These are phyloP conservation scores for Sporothrix brasiliensis DNA, from an alignment of 2,329 filamentous ascomycete genomes.

Conservation along the genomic window DNA sequence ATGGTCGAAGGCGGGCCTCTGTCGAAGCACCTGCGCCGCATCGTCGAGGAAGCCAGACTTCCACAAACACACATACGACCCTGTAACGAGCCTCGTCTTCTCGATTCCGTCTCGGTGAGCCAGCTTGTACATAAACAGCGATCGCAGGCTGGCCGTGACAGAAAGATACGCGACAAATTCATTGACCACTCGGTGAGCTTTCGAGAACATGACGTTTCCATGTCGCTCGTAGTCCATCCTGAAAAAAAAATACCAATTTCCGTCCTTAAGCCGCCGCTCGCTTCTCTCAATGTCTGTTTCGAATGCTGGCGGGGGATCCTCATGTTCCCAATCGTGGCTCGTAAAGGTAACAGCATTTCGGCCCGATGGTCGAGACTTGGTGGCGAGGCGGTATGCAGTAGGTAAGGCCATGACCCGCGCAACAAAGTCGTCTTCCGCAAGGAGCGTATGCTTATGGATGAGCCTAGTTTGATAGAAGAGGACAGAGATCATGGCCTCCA, in stretches of 20 bases:
- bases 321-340: not conserved
- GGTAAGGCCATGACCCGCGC: not conserved
- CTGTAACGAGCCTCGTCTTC: not conserved
- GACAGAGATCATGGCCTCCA: slow-evolving; percentile 2
- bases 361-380: not conserved
- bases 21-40: not conserved
- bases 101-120: not conserved
- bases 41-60: not conserved
- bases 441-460: not conserved
- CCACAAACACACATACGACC: not conserved
- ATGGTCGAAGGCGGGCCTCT: not conserved
- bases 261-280: not conserved
- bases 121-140: not conserved
- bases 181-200: no score
- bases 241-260: not conserved
- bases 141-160: not conserved
- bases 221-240: not conserved
- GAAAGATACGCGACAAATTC: not conserved
- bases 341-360: no score
- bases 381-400: not conserved
- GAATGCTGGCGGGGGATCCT: not conserved
- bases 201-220: not conserved
- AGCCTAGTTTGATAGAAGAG: not conserved
- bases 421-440: not conserved
- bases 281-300: not conserved